These are phyloP conservation scores for Senecio squalidus DNA, from an alignment of 140 eudicot genomes.

Conservation along the genomic window DNA sequence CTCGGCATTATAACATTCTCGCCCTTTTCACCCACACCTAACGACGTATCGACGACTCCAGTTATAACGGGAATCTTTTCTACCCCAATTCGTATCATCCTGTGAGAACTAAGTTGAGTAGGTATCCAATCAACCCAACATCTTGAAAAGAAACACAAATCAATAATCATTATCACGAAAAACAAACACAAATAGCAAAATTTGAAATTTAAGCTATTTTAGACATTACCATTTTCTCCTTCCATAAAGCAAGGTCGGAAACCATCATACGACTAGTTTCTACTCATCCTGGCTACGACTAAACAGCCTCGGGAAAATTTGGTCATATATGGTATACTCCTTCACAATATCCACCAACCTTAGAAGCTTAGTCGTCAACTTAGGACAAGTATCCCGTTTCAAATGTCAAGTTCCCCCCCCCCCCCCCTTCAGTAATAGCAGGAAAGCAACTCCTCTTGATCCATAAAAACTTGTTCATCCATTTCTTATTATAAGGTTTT, in stretches of 20 bases:
- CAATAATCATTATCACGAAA: not conserved
- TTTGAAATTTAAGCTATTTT: not conserved
- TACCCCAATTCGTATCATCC: not conserved
- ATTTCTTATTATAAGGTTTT: not conserved
- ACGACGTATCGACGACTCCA: not conserved
- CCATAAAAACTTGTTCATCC: not conserved
- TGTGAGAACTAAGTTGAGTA: not conserved
- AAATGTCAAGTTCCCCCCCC: not conserved
- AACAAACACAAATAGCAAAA: not conserved
- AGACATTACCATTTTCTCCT: not conserved
- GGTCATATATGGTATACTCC: not conserved
- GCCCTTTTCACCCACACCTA: not conserved
- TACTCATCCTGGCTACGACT: not conserved
- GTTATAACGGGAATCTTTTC: not conserved
- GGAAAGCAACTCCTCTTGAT: not conserved
- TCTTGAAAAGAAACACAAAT: not conserved
- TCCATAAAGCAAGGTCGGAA: not conserved
- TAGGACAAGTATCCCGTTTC: not conserved
- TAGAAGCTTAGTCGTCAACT: not conserved
- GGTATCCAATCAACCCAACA: not conserved
- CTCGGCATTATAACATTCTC: not conserved
- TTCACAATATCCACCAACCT: not conserved
- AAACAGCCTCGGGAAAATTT: not conserved
- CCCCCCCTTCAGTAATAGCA: not conserved
- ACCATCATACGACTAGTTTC: not conserved